Evolutionary conservation across 352 stramenopile genomes (phyloP).

Genomic region (Phytopythium ostracodes): DNA sequence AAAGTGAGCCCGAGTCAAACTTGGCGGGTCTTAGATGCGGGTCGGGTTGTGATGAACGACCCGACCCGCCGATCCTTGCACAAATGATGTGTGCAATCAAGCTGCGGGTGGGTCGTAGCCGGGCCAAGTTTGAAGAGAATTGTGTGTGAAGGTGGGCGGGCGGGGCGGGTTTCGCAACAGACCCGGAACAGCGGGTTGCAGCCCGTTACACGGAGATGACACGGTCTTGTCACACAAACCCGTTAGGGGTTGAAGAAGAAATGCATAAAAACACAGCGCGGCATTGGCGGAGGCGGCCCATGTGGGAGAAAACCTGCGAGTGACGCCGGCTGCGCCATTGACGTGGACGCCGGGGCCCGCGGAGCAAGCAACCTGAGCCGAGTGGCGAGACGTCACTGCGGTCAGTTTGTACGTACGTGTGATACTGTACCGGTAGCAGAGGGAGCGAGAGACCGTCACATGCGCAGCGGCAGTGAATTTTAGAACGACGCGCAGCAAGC

Average conservation of each 20-base stretch:
- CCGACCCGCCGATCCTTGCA: neutral
- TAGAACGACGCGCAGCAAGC: neutral
- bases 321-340: neutral
- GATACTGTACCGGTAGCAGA: no score
- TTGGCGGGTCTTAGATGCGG: neutral
- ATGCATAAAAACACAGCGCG: constrained; percentile 16
- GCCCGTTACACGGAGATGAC: constrained; percentile 20
- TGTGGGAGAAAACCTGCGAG: neutral
- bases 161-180: no score
- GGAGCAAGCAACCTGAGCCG: constrained; percentile 1
- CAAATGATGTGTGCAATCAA: constrained; percentile 11
- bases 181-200: neutral
- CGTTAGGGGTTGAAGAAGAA: constrained; percentile 18
- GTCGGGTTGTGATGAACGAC: neutral
- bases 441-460: neutral
- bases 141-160: neutral
- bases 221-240: constrained; percentile 25
- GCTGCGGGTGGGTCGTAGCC: constrained; percentile 1
- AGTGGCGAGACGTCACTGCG: neutral
- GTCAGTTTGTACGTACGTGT: neutral
- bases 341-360: neutral
- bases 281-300: neutral
- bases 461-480: no score
- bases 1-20: constrained; percentile 2
- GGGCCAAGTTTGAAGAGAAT: neutral